These are phyloP conservation scores for Septoria linicola DNA, from an alignment of 2,329 filamentous ascomycete genomes.

Conservation along the genomic window DNA sequence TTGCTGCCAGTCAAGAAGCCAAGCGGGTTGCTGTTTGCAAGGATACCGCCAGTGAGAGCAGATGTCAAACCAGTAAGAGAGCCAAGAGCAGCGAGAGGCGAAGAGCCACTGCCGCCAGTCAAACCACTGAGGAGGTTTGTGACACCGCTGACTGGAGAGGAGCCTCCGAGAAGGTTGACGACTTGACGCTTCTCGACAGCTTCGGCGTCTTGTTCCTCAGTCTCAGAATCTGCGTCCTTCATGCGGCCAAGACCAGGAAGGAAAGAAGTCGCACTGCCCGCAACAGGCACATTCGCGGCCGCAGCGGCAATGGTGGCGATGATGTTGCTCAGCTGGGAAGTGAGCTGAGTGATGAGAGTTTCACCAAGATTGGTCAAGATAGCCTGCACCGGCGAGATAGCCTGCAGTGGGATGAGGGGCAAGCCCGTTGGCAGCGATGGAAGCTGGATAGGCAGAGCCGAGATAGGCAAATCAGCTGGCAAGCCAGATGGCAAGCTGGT, in stretches of 20 bases:
- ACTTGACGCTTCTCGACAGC: constrained; percentile 12
- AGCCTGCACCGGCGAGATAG: constrained; percentile 4
- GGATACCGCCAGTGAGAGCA: neutral
- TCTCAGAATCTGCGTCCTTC: neutral
- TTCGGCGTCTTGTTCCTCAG: neutral
- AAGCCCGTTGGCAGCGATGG: constrained; percentile 10
- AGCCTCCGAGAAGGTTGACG: constrained; percentile 1
- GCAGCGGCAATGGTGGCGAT: constrained; percentile 11
- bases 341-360: constrained; percentile 6
- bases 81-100: neutral
- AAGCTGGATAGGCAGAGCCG: constrained; percentile 8
- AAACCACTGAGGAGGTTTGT: constrained; percentile 5
- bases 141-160: neutral
- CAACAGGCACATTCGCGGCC: neutral
- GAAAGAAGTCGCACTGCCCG: neutral
- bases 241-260: constrained; percentile 1
- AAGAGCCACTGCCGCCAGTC: neutral
- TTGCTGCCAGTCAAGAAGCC: constrained; percentile 3
- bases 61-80: constrained; percentile 8
- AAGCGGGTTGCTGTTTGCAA: constrained; percentile 13
- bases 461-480: constrained; percentile 13
- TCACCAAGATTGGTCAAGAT: constrained; percentile 11
- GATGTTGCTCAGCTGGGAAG: constrained; percentile 11
- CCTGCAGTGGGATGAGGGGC: constrained; percentile 5
- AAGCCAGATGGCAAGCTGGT: constrained; percentile 7